Evolutionary conservation across 208 protist genomes (phyloP).

Genomic region (Trichomonas vaginalis): DNA sequence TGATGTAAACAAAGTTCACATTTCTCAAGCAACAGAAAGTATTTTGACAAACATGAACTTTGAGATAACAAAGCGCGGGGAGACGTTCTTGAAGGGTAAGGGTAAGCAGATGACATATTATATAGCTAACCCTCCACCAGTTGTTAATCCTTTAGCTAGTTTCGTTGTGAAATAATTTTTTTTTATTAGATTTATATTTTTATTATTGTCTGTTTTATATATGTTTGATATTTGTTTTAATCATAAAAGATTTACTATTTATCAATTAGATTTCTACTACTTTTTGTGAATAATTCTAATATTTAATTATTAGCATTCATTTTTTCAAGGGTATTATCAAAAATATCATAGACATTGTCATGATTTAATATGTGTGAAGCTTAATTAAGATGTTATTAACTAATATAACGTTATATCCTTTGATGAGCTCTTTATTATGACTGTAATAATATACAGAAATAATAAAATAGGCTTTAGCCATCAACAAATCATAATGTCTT

Average conservation of each 20-base stretch:
- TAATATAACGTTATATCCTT: too few relatives aligned
- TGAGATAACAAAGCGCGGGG: neutral
- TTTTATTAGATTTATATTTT: neutral
- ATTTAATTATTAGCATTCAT: neutral
- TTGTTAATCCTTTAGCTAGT: neutral
- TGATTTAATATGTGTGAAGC: neutral
- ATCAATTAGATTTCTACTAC: neutral
- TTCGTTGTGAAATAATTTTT: neutral
- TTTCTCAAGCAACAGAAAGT: neutral
- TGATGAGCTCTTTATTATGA: too few relatives aligned
- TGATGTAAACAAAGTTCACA: neutral
- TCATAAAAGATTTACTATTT: neutral
- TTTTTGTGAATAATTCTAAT: neutral
- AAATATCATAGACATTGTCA: neutral
- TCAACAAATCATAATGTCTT: too few relatives aligned
- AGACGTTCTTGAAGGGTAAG: neutral
- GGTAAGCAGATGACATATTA: neutral
- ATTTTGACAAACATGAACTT: neutral
- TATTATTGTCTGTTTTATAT: neutral
- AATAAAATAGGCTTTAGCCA: too few relatives aligned
- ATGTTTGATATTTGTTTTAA: neutral
- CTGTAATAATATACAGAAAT: too few relatives aligned
- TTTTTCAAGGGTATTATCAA: neutral
- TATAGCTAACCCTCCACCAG: neutral
- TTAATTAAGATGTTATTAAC: neutral